Evolutionary conservation across 75 land plant genomes (phyloP), one percentile per base, ranked within the genome.

Genomic region (Pseudotsuga menziesii): DNA sequence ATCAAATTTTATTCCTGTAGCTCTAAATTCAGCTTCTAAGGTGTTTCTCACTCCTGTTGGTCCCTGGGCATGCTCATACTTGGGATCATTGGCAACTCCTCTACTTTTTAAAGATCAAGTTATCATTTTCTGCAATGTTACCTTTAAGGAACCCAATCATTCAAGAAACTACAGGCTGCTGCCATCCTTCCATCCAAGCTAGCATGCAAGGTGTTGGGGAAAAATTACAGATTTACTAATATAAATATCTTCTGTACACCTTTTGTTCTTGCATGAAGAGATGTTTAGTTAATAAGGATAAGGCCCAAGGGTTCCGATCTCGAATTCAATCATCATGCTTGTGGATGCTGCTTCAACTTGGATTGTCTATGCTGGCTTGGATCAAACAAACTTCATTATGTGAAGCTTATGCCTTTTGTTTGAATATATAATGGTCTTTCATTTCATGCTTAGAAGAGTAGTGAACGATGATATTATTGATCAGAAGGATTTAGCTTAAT

Each of bases 381-480:
- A 66, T 66, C 36, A 66, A 66, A 35, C 70, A 66, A 2, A 66
- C 41, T 32, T 7, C 64, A 29, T 62, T 16, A 5, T 39, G 35
- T 66, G 70, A 61, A 61, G 35, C 44, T 66, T 32, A 66, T 69
- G 44, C 72, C 52, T 39, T 39, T n/a, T 32, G 23, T 39, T 78
- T 11, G 56, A 78, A 48, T 71, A 0, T 22, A 64, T 8, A 35
- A 22, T 78, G 32, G 19, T 29, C 66, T 57, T 22, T 75, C 41
- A 35, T 1, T 67, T 39, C 71, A 39, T 67, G 22, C 71, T 67
- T 67, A n/a, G 44, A 67, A n/a, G n/a, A 20, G 12, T 19, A 69
- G 16, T 16, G 39, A 29, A 5, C 32, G 17, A 7, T 64, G 39
- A 32, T 64, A 15, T 32, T 64, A 64, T 32, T 64, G 2, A 19